A percentile compares a stretch with the other conserved stretches of the same genome.
These are phyloP conservation scores for Histomonas meleagridis DNA, from an alignment of 208 protist species.

Conservation along the genomic window DNA sequence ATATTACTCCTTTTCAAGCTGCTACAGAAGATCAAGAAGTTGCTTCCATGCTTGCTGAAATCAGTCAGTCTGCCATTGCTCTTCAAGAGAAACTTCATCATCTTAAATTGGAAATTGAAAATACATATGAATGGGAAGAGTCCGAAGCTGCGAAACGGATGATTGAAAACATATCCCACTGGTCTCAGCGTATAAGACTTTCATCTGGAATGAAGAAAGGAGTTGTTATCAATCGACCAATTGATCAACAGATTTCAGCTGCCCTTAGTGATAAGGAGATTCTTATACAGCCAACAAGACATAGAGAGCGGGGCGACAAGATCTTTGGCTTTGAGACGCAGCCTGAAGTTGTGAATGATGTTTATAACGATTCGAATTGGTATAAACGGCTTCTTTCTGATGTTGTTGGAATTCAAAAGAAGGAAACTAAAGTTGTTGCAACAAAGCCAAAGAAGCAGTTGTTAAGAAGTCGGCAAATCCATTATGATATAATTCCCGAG, in stretches of 20 bases:
- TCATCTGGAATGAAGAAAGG: neutral
- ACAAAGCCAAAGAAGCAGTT: neutral
- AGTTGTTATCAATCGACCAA: constrained; percentile 21
- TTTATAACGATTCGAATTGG: neutral
- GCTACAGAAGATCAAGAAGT: neutral
- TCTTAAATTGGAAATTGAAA: neutral
- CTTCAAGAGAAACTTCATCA: neutral
- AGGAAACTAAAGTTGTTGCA: neutral
- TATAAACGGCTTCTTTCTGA: neutral
- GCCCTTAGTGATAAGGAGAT: neutral
- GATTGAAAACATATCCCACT: constrained; percentile 9
- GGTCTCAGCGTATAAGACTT: neutral
- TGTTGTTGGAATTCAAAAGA: neutral
- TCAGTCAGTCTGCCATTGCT: neutral
- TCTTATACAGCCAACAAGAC: neutral
- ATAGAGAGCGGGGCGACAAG: neutral
- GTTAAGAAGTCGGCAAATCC: neutral
- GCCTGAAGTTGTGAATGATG: neutral
- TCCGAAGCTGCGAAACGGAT: neutral
- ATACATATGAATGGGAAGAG: neutral
- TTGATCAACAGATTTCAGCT: neutral
- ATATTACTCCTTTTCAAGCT: neutral
- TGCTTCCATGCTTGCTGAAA: neutral
- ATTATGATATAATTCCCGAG: neutral
- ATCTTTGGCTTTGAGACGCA: neutral